These are phyloP conservation scores for Dioscorea zingiberensis DNA, from an alignment of 106 monocot species.

Conservation along the genomic window DNA sequence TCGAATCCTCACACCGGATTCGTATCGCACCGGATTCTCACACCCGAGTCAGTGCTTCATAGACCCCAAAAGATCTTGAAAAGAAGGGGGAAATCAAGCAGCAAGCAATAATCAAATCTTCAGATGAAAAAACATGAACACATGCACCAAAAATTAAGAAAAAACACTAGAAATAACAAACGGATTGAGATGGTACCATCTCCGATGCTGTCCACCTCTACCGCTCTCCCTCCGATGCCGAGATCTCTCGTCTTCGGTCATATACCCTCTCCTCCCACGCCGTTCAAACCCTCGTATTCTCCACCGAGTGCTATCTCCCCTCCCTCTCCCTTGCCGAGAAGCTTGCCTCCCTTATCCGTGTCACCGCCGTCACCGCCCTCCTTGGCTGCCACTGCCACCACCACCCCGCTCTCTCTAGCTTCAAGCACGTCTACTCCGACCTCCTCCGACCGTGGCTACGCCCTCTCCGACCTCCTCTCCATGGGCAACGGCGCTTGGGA, in stretches of 20 bases:
- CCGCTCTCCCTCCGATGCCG: slow-evolving; percentile 61
- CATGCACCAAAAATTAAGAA: no score
- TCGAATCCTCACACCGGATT: no score
- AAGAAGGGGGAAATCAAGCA: no score
- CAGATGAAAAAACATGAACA: no score
- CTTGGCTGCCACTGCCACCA: slow-evolving; percentile 61
- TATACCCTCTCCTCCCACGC: slow-evolving; percentile 38
- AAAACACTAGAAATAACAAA: no score
- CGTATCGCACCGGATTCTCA: no score
- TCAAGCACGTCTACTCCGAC: slow-evolving; percentile 87
- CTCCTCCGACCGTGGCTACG: slow-evolving; percentile 50
- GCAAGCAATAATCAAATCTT: no score
- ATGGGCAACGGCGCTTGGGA: no score
- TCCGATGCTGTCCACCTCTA: slow-evolving; percentile 65
- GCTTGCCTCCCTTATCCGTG: slow-evolving; percentile 75
- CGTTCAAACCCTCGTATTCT: slow-evolving; percentile 46
- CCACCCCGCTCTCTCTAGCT: slow-evolving; percentile 51
- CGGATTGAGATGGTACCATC: no score
- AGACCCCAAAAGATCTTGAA: no score
- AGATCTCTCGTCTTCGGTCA: slow-evolving; percentile 29
- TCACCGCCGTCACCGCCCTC: slow-evolving; percentile 60
- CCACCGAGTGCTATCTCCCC: slow-evolving; percentile 39
- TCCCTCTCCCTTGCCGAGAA: slow-evolving; percentile 66
- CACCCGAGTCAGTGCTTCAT: no score
- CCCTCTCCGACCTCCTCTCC: slow-evolving; percentile 20